A percentile compares a stretch with the other conserved stretches of the same genome.
These are phyloP conservation scores for Chaetomium sp. DNA, from an alignment of 2,329 filamentous ascomycete genomes.

Conservation along the genomic window DNA sequence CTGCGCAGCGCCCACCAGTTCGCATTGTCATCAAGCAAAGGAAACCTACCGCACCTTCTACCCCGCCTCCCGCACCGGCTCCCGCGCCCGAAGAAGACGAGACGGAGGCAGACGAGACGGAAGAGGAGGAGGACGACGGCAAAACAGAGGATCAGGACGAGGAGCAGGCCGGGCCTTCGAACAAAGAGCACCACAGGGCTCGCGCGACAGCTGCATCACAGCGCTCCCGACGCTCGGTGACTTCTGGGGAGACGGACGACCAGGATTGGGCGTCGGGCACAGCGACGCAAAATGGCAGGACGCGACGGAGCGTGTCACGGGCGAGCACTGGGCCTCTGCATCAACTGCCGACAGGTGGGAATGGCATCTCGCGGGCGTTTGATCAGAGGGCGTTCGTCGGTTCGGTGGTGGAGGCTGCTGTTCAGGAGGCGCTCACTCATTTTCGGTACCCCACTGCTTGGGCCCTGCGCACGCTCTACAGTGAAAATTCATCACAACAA, in stretches of 20 bases:
- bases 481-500: conserved; percentile 56
- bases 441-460: conserved; percentile 64
- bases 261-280: conserved; percentile 27
- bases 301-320: conserved; percentile 33
- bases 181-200: conserved; percentile 13
- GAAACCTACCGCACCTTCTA: background rate
- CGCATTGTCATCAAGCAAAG: conserved; percentile 50
- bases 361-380: conserved; percentile 30
- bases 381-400: conserved; percentile 51
- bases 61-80: conserved; percentile 16
- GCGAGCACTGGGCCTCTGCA: conserved; percentile 30
- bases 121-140: conserved; percentile 35
- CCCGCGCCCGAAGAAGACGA: conserved; percentile 36
- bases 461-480: conserved; percentile 62
- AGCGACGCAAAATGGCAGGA: conserved; percentile 25
- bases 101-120: conserved; percentile 36
- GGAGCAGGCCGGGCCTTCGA: conserved; percentile 23
- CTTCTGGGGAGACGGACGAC: conserved; percentile 28
- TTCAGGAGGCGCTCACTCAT: conserved; percentile 59
- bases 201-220: conserved; percentile 21
- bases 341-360: conserved; percentile 32
- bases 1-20: conserved; percentile 35
- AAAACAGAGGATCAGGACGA: conserved; percentile 28
- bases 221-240: conserved; percentile 30
- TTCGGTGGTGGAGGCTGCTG: conserved; percentile 58